A percentile compares a stretch with the other conserved stretches of the same genome.
Evolutionary conservation across 176 grass and related monocot species (phyloP).

Genomic region (Cenchrus purpureus): DNA sequence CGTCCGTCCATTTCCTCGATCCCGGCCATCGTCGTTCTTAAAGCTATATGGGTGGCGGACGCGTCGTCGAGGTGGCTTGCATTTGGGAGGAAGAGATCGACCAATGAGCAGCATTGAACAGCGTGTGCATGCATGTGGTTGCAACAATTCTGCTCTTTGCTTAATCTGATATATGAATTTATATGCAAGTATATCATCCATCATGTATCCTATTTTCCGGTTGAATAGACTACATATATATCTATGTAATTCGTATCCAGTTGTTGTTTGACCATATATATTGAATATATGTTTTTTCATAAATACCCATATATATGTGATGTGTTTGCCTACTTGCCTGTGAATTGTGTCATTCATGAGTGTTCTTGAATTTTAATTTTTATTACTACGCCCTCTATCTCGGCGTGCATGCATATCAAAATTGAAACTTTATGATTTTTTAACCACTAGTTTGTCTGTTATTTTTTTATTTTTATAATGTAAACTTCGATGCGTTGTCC

Average conservation of each 20-base stretch:
- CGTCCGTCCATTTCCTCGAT: no score
- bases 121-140: neutral
- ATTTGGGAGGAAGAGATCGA: neutral
- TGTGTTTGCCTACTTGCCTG: no score
- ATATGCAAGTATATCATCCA: no score
- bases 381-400: no score
- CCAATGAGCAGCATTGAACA: neutral
- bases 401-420: no score
- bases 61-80: neutral
- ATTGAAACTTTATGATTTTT: no score
- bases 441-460: no score
- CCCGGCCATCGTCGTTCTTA: no score
- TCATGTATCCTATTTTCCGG: neutral
- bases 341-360: neutral
- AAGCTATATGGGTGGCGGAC: no score
- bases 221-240: neutral
- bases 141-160: neutral
- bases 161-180: neutral
- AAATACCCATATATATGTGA: neutral
- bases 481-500: no score
- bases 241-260: neutral
- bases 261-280: neutral
- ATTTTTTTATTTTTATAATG: no score
- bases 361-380: neutral
- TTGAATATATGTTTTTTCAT: constrained; percentile 23